A percentile compares a stretch with the other conserved stretches of the same genome.
Evolutionary conservation across 352 stramenopile genomes (phyloP).

Genomic region (Lagenidium sp.): DNA sequence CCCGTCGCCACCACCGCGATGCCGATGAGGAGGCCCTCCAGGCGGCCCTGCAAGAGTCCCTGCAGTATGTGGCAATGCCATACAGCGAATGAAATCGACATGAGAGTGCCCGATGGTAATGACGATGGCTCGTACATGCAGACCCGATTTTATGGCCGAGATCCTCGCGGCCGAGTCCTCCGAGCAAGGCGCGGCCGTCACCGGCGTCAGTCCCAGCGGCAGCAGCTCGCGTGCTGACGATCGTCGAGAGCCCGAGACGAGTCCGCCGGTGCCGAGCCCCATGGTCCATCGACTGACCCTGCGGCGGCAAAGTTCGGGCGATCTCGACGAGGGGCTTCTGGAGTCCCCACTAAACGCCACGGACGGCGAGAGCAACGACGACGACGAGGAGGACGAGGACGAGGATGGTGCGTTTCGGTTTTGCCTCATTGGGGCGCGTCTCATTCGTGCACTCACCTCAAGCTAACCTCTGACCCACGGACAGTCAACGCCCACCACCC

Average conservation of each 20-base stretch:
- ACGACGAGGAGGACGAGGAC: slow-evolving; percentile 5
- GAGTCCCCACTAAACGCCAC: no score
- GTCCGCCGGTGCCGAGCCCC: slow-evolving; percentile 4
- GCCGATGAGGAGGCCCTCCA: slow-evolving; percentile 65
- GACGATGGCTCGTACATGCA: slow-evolving; percentile 3
- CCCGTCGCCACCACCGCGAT: slow-evolving; percentile 35
- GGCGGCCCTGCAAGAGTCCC: slow-evolving; percentile 46
- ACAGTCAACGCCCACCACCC: slow-evolving; percentile 23
- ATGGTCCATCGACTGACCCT: no score
- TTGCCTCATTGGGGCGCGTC: no score
- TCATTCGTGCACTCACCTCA: no score
- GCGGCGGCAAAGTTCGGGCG: no score
- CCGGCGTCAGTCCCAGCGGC: background rate
- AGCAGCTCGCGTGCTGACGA: background rate
- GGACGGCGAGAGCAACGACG: slow-evolving; percentile 4
- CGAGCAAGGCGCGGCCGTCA: background rate
- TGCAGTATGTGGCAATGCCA: slow-evolving; percentile 38
- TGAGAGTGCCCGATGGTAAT: background rate
- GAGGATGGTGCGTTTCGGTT: slow-evolving; percentile 15
- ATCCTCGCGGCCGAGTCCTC: slow-evolving; percentile 54
- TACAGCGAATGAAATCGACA: no score
- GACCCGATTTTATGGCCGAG: slow-evolving; percentile 57
- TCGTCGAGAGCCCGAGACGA: slow-evolving; percentile 1
- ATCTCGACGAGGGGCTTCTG: no score
- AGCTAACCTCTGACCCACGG: no score